Percentiles rank a stretch among this genome's conserved stretches.
phyloP scores from a whole-genome alignment of 768 basidiomycete genomes.

The Pisolithus sp. region DNA sequence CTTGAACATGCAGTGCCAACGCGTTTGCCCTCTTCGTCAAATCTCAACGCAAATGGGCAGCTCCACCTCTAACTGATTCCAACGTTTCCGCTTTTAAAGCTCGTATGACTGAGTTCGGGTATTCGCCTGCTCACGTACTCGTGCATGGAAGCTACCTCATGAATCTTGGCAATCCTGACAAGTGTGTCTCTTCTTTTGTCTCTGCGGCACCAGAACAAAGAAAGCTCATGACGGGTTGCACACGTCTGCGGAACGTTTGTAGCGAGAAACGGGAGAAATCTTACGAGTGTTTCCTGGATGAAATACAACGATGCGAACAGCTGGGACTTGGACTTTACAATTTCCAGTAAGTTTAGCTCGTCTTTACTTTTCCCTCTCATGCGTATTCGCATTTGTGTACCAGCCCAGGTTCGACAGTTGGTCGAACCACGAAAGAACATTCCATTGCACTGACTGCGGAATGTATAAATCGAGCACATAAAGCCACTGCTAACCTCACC shows the following conservation, averaged over 20 bases:
- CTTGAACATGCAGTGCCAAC: slow-evolving; percentile 49
- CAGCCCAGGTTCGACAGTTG: slow-evolving; percentile 82
- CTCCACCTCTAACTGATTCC: slow-evolving; percentile 47
- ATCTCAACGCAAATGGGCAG: slow-evolving; percentile 76
- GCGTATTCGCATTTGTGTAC: slow-evolving; percentile 2
- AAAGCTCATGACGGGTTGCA: too few species aligned
- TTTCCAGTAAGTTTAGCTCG: slow-evolving; percentile 62
- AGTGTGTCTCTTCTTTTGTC: slow-evolving; percentile 33
- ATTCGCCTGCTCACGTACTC: slow-evolving; percentile 55
- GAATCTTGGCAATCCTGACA: slow-evolving; percentile 77
- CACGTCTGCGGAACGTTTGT: not conserved
- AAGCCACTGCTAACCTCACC: slow-evolving; percentile 48
- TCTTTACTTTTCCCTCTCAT: not conserved
- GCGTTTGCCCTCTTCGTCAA: slow-evolving; percentile 83
- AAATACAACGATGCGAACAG: slow-evolving; percentile 69
- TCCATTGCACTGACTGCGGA: slow-evolving; percentile 62
- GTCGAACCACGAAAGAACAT: slow-evolving; percentile 51
- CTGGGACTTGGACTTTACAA: slow-evolving; percentile 74
- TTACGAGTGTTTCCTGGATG: slow-evolving; percentile 78
- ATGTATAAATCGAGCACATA: slow-evolving; percentile 70
- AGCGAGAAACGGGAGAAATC: slow-evolving; percentile 66
- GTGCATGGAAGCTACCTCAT: slow-evolving; percentile 85
- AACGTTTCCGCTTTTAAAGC: slow-evolving; percentile 54
- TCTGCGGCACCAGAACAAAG: not conserved
- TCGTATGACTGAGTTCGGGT: slow-evolving; percentile 55